phyloP scores from a whole-genome alignment of 345 rosid genomes.

The Pistacia atlantica region DNA sequence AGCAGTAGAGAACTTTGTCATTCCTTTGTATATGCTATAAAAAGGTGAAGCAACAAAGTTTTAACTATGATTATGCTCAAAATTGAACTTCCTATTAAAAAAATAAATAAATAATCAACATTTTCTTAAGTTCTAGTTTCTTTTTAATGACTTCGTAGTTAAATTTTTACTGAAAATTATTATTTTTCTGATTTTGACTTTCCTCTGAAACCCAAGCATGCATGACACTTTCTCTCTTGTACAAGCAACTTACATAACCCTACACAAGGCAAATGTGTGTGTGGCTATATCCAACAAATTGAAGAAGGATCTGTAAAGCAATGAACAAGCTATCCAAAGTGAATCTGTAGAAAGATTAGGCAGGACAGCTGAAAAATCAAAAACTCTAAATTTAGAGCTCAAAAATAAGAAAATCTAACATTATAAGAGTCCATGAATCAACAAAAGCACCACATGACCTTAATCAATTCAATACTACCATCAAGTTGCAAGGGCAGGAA shows the following conservation, averaged over 20 bases:
- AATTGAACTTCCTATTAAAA: not conserved
- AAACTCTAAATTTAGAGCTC: no score
- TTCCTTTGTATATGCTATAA: not conserved
- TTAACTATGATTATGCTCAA: not conserved
- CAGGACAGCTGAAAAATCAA: no score
- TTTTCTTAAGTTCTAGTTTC: not conserved
- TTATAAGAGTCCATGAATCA: no score
- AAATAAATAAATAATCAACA: no score
- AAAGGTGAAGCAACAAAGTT: not conserved
- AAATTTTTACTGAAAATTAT: not conserved
- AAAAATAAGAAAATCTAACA: no score
- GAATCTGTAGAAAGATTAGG: no score
- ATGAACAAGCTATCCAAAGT: no score
- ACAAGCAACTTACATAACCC: not conserved
- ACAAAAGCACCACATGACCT: no score
- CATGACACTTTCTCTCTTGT: not conserved
- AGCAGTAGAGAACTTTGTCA: constrained; percentile 2
- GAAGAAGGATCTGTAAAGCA: no score
- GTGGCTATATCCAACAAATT: not conserved
- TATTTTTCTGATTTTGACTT: not conserved
- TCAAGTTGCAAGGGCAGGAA: no score
- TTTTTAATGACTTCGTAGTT: not conserved
- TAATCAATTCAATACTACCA: no score
- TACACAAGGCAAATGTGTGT: not conserved
- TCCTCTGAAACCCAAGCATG: not conserved